Evolutionary conservation across 345 rosid species (phyloP).

Genomic region (Ceriops decandra): DNA sequence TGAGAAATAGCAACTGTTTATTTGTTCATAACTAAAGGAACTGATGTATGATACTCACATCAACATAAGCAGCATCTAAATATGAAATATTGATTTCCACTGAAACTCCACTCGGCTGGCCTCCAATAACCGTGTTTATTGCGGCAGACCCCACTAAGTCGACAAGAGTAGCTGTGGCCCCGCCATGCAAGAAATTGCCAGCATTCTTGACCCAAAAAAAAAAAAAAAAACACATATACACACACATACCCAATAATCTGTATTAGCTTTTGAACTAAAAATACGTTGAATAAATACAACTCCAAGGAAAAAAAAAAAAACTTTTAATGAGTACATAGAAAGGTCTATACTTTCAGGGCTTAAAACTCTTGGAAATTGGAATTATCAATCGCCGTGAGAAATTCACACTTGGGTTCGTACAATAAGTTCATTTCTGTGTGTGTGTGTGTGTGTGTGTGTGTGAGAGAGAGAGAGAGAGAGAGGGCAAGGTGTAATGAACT

Average conservation of each 20-base stretch:
- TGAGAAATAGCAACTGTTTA: no score
- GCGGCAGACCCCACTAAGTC: constrained; percentile 85
- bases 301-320: not conserved
- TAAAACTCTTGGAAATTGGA: no score
- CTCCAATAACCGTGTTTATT: constrained; percentile 48
- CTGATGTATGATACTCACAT: constrained; percentile 32
- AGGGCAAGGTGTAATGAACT: not conserved
- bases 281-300: not conserved
- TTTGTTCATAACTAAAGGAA: no score
- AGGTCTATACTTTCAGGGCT: no score
- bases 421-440: not conserved
- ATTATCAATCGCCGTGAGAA: no score
- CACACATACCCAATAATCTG: not conserved
- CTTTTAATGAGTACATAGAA: no score
- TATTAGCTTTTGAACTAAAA: no score
- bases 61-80: constrained; percentile 75
- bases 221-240: no score
- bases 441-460: no score
- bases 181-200: constrained; percentile 91
- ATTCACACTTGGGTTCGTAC: no score
- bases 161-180: constrained; percentile 86
- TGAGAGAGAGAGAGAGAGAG: not conserved
- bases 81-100: constrained; percentile 86
- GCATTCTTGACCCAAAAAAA: constrained; percentile 46
- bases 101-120: constrained; percentile 51